Percentiles rank a stretch among this genome's conserved stretches.
Conservation (phyloP, 352 stramenopile genomes). For the Globisporangium ultimum region DNA sequence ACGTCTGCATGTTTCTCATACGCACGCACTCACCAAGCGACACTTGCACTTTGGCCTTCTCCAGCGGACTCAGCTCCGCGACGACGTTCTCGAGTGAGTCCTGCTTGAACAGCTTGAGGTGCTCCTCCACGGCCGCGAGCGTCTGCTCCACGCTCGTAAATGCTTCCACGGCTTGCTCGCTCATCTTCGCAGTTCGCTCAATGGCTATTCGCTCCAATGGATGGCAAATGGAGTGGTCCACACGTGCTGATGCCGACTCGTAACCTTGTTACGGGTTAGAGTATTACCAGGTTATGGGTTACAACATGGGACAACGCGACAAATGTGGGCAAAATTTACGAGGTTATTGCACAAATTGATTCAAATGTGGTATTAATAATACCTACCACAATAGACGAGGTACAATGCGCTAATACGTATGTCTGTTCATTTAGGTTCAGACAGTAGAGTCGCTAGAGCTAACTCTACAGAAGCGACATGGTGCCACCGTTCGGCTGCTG, state of each 20-base stretch:
- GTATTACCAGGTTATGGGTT: too few species aligned
- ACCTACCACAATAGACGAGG: neutral
- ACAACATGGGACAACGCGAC: too few species aligned
- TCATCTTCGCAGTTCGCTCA: conserved; percentile 27
- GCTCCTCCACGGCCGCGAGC: conserved; percentile 69
- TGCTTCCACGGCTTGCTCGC: conserved; percentile 55
- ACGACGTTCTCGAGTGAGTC: conserved; percentile 56
- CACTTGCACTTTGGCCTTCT: conserved; percentile 83
- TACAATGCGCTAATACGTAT: neutral
- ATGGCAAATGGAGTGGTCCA: conserved; percentile 6
- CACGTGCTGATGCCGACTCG: neutral
- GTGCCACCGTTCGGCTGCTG: conserved; percentile 7
- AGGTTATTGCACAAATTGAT: too few species aligned
- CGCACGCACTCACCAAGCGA: conserved; percentile 52
- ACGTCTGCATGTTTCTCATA: too few species aligned
- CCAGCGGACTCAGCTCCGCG: conserved; percentile 53
- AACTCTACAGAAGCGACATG: neutral
- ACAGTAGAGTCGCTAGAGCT: neutral
- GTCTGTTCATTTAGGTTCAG: neutral
- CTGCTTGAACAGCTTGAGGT: conserved; percentile 56
- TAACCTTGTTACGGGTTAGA: neutral
- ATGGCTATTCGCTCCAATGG: neutral
- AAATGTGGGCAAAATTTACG: too few species aligned
- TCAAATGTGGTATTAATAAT: neutral
- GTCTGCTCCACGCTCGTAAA: conserved; percentile 78